These are phyloP conservation scores for Nitzschia inconspicua DNA, from an alignment of 108 stramenopile genomes.

Conservation along the genomic window DNA sequence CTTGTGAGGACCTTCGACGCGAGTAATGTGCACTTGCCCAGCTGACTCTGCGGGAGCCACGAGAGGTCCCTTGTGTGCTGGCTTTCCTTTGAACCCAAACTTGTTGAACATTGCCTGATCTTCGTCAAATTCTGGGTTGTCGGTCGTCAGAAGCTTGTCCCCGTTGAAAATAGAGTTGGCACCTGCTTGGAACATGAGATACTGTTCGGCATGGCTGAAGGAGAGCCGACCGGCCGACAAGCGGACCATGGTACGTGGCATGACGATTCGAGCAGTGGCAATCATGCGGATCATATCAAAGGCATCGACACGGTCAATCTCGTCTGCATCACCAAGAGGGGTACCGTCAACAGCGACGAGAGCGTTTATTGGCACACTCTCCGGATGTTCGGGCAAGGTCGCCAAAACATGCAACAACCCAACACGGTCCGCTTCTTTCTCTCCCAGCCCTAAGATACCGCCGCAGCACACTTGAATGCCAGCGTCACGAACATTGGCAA, in stretches of 20 bases:
- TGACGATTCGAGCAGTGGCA: slow-evolving; percentile 94
- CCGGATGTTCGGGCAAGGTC: slow-evolving; percentile 93
- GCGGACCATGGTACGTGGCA: slow-evolving; percentile 97
- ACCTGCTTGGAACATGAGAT: slow-evolving; percentile 95
- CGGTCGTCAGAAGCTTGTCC: slow-evolving; percentile 93
- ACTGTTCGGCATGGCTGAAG: slow-evolving; percentile 94
- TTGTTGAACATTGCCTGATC: slow-evolving; percentile 86
- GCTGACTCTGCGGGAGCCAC: slow-evolving; percentile 63
- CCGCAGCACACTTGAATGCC: slow-evolving; percentile 97
- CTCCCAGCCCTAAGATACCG: slow-evolving; percentile 96
- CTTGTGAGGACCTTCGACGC: slow-evolving; percentile 12
- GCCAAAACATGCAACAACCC: slow-evolving; percentile 93
- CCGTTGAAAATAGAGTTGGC: slow-evolving; percentile 99
- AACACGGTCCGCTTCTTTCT: slow-evolving; percentile 90
- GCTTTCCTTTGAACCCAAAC: slow-evolving; percentile 90
- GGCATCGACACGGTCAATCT: slow-evolving; percentile 75
- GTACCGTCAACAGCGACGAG: slow-evolving; percentile 90
- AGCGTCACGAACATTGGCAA: slow-evolving; percentile 95
- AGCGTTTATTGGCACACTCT: slow-evolving; percentile 97
- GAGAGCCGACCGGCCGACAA: slow-evolving; percentile 93
- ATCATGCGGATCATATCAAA: slow-evolving; percentile 99
- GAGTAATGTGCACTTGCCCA: slow-evolving; percentile 73
- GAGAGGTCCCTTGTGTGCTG: slow-evolving; percentile 84
- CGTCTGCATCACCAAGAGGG: slow-evolving; percentile 83
- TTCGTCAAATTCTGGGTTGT: slow-evolving; percentile 91